Evolutionary conservation across 371 early-diverging fungal species (phyloP), one percentile per base, ranked within the genome.

Genomic region (Fennellomyces sp.): DNA sequence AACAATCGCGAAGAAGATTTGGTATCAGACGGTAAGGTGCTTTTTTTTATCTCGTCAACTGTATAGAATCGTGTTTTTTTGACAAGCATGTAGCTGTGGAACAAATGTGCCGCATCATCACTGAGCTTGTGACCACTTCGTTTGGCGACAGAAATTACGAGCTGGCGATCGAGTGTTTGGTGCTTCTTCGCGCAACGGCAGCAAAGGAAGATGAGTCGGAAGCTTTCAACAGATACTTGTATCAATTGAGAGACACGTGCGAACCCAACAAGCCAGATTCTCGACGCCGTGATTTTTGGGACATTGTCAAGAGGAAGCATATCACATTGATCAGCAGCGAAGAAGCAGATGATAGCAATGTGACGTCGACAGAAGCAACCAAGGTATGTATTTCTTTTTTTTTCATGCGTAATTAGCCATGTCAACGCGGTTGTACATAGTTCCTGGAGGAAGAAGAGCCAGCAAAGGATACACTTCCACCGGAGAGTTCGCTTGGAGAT

Each of bases 131-230:
- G 3, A 49, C 78, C 6, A 63, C 66, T 0, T 87, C 88, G 2
- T 83, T 87, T 66, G 84, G 81, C n/a, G 69, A 78, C 31, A 75
- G 76, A 52, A 62, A 79, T 31, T 87, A 82, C 50, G 68, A 63
- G 7, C 82, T 81, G 54, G 86, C 84, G 0, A 48, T 82, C 15
- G 66, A 76, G 1, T 87, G 86, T 60, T 61, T 91, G 10, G 60
- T 66, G 49, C 76, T 71, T 1, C 59, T 91, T 12, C 70, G 89
- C 19, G 31, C 64, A 11, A 69, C 66, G 3, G 74, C 75, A 31
- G 67, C 69, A 3, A 55, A 60, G 48, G 74, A 84, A 49, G 64
- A 78, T 19, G 82, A 80, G 56, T 59, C 71, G 11, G 62, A 54
- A 1, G 36, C 26, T 6, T 88, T 74, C 64, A 87, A 88, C 60